phyloP scores from a whole-genome alignment of 2,329 filamentous ascomycete species.

The Aspergillus puulaauensis region DNA sequence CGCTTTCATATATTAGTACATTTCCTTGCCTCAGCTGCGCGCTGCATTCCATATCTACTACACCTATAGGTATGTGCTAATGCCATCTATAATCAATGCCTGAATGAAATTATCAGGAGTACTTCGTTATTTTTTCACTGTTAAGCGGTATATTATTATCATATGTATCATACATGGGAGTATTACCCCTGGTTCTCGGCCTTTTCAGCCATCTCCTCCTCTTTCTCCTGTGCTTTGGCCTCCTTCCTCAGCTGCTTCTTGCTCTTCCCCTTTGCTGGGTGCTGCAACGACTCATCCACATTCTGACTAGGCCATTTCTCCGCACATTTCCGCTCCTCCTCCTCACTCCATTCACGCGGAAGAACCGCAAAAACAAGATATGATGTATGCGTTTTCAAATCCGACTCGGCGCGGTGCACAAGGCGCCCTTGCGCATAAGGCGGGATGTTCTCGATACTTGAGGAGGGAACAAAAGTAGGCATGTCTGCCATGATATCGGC shows the following conservation, averaged over 20 bases:
- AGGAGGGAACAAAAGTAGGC: slow-evolving; percentile 1
- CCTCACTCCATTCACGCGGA: slow-evolving; percentile 80
- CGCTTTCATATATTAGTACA: background rate
- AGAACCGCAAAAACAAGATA: slow-evolving; percentile 92
- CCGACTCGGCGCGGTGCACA: slow-evolving; percentile 77
- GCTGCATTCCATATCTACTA: too few species aligned
- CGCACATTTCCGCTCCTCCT: slow-evolving; percentile 71
- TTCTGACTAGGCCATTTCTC: slow-evolving; percentile 65
- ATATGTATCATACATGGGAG: background rate
- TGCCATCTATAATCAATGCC: too few species aligned
- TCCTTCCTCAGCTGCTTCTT: slow-evolving; percentile 41
- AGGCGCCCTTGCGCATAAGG: slow-evolving; percentile 74
- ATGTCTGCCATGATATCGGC: slow-evolving; percentile 22
- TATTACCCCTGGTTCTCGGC: background rate
- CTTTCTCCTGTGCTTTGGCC: slow-evolving; percentile 45
- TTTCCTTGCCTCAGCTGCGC: background rate
- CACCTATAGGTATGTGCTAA: too few species aligned
- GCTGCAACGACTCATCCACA: slow-evolving; percentile 32
- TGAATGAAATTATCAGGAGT: too few species aligned
- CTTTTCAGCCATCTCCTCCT: slow-evolving; percentile 13
- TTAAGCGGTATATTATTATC: background rate
- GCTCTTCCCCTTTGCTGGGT: slow-evolving; percentile 30
- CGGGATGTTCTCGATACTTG: slow-evolving; percentile 34
- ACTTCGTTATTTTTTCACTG: background rate
- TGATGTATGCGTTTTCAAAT: slow-evolving; percentile 95